Conservation (phyloP, 192 early-diverging fungal species). For the Umbelopsis vinacea region DNA sequence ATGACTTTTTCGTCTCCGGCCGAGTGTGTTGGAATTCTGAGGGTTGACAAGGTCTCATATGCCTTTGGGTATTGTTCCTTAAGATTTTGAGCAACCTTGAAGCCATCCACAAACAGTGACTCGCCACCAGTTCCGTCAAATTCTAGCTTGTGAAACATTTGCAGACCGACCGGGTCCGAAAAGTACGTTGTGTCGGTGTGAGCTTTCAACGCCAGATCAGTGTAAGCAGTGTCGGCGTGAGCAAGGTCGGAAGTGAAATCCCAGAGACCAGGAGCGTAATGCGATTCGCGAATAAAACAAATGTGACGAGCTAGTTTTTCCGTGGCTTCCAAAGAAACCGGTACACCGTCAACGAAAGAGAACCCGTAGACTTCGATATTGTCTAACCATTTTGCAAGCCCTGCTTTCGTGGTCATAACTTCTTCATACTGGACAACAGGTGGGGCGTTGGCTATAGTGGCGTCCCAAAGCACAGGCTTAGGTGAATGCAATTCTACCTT, state of each 20-base stretch:
- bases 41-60: slow-evolving; percentile 64
- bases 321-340: slow-evolving; percentile 65
- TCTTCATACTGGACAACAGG: slow-evolving; percentile 59
- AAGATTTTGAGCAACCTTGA: slow-evolving; percentile 69
- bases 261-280: slow-evolving; percentile 78
- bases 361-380: slow-evolving; percentile 74
- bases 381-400: slow-evolving; percentile 69
- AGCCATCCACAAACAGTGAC: slow-evolving; percentile 81
- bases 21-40: slow-evolving; percentile 68
- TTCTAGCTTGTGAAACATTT: slow-evolving; percentile 81
- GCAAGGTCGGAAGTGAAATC: slow-evolving; percentile 74
- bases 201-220: slow-evolving; percentile 68
- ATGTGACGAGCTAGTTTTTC: slow-evolving; percentile 67
- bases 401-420: slow-evolving; percentile 71
- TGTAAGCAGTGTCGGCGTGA: slow-evolving; percentile 87
- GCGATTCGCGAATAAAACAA: slow-evolving; percentile 76
- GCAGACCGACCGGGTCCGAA: slow-evolving; percentile 81
- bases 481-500: slow-evolving; percentile 15
- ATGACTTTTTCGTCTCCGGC: slow-evolving; percentile 72
- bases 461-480: slow-evolving; percentile 27
- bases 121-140: slow-evolving; percentile 73
- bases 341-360: slow-evolving; percentile 75
- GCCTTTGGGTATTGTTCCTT: slow-evolving; percentile 57
- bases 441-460: slow-evolving; percentile 40
- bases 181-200: slow-evolving; percentile 91